These are phyloP conservation scores for Scedosporium apiospermum DNA, from an alignment of 2,329 filamentous ascomycete species.

Conservation along the genomic window DNA sequence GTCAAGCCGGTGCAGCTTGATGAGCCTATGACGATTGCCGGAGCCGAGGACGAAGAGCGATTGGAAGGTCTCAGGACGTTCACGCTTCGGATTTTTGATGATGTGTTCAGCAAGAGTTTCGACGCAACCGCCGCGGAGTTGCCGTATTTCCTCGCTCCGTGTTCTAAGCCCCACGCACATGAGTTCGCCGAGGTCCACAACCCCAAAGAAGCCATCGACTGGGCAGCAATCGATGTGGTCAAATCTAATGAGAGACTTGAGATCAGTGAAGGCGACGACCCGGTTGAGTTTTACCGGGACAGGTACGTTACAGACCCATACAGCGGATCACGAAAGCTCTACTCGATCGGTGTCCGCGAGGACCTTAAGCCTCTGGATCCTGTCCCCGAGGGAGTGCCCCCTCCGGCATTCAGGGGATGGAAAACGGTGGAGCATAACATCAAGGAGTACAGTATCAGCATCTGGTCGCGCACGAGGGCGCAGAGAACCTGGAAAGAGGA, in stretches of 20 bases:
- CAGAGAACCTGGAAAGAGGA: conserved; percentile 45
- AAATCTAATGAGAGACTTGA: conserved; percentile 17
- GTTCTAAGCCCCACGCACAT: conserved; percentile 17
- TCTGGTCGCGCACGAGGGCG: conserved; percentile 52
- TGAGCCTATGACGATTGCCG: conserved; percentile 30
- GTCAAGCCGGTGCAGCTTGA: conserved; percentile 40
- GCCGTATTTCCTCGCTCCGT: conserved; percentile 76
- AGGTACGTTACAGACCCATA: conserved; percentile 48
- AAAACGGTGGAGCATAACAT: conserved; percentile 47
- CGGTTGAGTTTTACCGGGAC: conserved; percentile 39
- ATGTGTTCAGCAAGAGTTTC: conserved; percentile 85
- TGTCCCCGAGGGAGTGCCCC: conserved; percentile 47
- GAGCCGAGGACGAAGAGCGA: conserved; percentile 16
- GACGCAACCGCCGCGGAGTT: conserved; percentile 52
- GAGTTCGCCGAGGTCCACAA: background rate
- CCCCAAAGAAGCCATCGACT: conserved; percentile 43
- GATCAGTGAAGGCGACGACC: conserved; percentile 29
- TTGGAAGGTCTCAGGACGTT: conserved; percentile 56
- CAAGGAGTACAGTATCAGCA: conserved; percentile 72
- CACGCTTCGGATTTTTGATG: conserved; percentile 66
- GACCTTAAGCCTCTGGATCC: conserved; percentile 55
- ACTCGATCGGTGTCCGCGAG: conserved; percentile 40
- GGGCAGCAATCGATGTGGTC: conserved; percentile 41
- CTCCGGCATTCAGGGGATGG: conserved; percentile 34
- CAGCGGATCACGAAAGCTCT: conserved; percentile 56